These are phyloP conservation scores for Fusarium falciforme DNA, from an alignment of 2,329 filamentous ascomycete genomes.

Conservation along the genomic window DNA sequence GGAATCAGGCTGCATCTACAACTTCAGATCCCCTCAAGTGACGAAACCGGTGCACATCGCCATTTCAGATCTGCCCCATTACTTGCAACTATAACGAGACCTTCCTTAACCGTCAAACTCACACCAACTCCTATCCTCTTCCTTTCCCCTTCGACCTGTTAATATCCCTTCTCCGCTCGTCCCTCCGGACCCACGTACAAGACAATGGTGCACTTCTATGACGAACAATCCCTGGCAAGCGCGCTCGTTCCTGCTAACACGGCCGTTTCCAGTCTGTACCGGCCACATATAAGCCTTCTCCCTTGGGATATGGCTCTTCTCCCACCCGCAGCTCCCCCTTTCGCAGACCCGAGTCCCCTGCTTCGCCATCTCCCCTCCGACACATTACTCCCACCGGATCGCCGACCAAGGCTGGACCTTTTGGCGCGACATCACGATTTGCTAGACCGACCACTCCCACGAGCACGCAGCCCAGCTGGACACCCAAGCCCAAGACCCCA, in stretches of 20 bases:
- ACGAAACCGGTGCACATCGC: slow-evolving; percentile 31
- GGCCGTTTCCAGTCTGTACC: slow-evolving; percentile 60
- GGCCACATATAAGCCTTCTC: slow-evolving; percentile 75
- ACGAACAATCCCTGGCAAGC: slow-evolving; percentile 39
- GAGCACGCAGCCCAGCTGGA: slow-evolving; percentile 48
- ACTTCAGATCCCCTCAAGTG: slow-evolving; percentile 28
- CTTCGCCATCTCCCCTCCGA: slow-evolving; percentile 73
- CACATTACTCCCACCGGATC: slow-evolving; percentile 73
- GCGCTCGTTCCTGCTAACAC: slow-evolving; percentile 43
- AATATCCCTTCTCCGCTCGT: slow-evolving; percentile 35
- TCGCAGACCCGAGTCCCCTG: slow-evolving; percentile 70
- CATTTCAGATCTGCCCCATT: slow-evolving; percentile 13
- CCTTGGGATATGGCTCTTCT: slow-evolving; percentile 76
- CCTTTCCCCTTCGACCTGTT: slow-evolving; percentile 28
- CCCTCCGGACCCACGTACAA: slow-evolving; percentile 42
- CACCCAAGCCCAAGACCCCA: slow-evolving; percentile 48
- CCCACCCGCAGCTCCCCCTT: slow-evolving; percentile 71
- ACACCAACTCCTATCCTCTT: slow-evolving; percentile 5
- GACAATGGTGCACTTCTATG: slow-evolving; percentile 49
- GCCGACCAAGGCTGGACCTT: slow-evolving; percentile 60
- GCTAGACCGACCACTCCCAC: slow-evolving; percentile 56
- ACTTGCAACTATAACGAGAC: neutral
- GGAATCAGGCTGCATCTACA: slow-evolving; percentile 26
- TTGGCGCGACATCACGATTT: slow-evolving; percentile 46
- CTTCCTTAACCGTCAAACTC: slow-evolving; percentile 14